Percentiles rank a stretch among this genome's conserved stretches.
These are phyloP conservation scores for Naganishia cerealis DNA, from an alignment of 1,284 basidiomycete genomes.

Conservation along the genomic window DNA sequence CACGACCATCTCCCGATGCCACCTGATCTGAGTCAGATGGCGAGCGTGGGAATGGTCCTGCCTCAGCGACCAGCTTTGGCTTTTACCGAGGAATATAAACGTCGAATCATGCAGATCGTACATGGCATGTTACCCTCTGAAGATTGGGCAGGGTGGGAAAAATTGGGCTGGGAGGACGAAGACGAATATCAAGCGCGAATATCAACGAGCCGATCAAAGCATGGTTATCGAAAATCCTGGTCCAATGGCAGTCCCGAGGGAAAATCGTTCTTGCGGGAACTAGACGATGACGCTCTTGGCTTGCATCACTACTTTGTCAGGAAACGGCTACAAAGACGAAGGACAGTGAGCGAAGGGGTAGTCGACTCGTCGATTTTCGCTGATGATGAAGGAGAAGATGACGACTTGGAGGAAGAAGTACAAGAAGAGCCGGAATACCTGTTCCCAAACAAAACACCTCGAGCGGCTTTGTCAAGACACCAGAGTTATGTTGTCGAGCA, in stretches of 20 bases:
- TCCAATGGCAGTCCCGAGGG: conserved; percentile 19
- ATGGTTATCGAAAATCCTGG: conserved; percentile 5
- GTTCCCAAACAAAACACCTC: conserved; percentile 55
- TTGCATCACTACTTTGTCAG: conserved; percentile 22
- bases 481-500: conserved; percentile 30
- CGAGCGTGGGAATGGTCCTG: conserved; percentile 6
- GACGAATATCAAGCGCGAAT: conserved; percentile 40
- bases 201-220: conserved; percentile 34
- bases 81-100: conserved; percentile 42
- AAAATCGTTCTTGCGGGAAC: conserved; percentile 34
- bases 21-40: conserved; percentile 18
- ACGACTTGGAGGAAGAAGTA: conserved; percentile 26
- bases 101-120: conserved; percentile 46
- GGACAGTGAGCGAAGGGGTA: conserved; percentile 35
- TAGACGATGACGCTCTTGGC: conserved; percentile 48
- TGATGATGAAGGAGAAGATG: conserved; percentile 21
- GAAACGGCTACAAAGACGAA: conserved; percentile 22
- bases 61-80: conserved; percentile 31
- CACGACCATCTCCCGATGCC: conserved; percentile 38
- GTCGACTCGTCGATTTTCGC: not conserved
- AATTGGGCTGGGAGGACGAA: conserved; percentile 51
- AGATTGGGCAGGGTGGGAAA: conserved; percentile 55
- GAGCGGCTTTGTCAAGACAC: conserved; percentile 37
- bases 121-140: conserved; percentile 50
- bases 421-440: conserved; percentile 54